Evolutionary conservation across 2,329 filamentous ascomycete species (phyloP).

Genomic region (Bipolaris zeicola): DNA sequence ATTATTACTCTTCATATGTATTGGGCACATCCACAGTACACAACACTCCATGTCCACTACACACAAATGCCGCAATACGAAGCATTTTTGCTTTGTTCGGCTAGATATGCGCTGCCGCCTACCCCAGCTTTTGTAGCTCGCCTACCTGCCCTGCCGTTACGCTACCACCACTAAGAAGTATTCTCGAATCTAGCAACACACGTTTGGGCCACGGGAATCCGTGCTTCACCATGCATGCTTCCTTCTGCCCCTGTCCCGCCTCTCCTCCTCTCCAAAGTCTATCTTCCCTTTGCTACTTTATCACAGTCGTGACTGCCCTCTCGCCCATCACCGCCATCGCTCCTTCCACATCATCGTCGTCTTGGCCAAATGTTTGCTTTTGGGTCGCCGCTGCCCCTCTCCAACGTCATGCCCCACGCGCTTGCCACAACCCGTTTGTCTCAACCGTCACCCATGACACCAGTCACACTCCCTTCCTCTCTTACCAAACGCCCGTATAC

Average conservation of each 20-base stretch:
- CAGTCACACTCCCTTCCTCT: slow-evolving; percentile 9
- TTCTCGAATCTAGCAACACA: not conserved
- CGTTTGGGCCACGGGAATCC: not conserved
- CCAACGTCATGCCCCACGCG: slow-evolving; percentile 8
- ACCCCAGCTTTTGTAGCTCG: slow-evolving; percentile 12
- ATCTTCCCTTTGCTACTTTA: not conserved
- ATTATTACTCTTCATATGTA: too few relatives aligned
- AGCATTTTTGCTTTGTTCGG: slow-evolving; percentile 6
- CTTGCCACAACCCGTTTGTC: not conserved
- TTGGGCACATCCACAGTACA: not conserved
- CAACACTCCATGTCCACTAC: not conserved
- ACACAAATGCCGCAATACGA: too few relatives aligned
- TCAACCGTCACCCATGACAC: slow-evolving; percentile 1
- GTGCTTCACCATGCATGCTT: not conserved
- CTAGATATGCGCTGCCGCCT: slow-evolving; percentile 7
- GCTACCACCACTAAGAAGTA: slow-evolving; percentile 7
- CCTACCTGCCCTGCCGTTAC: slow-evolving; percentile 11
- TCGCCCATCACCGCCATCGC: not conserved
- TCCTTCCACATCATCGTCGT: not conserved
- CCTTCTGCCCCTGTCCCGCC: not conserved
- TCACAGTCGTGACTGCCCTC: not conserved
- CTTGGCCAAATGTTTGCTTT: not conserved
- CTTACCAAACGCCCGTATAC: not conserved
- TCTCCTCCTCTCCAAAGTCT: not conserved
- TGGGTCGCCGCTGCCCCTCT: not conserved